These are phyloP conservation scores for Paracamarosporium sp. DNA, from an alignment of 2,329 filamentous ascomycete species.

Conservation along the genomic window DNA sequence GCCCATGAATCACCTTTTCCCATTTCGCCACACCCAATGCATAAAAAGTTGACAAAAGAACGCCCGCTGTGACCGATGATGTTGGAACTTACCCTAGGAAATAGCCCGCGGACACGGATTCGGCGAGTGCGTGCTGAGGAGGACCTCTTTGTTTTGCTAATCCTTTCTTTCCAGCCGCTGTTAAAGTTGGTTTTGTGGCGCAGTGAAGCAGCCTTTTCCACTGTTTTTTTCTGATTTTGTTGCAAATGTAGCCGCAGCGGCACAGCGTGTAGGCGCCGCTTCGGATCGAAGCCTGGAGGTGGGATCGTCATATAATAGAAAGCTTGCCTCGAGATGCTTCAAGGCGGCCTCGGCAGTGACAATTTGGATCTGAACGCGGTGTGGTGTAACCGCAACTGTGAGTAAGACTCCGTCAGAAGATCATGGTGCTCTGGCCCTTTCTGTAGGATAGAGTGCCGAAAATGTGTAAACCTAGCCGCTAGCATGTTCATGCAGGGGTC, in stretches of 20 bases:
- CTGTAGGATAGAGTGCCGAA: conserved; percentile 28
- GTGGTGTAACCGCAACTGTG: conserved; percentile 32
- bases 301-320: not conserved
- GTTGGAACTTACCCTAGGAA: not conserved
- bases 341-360: conserved; percentile 9
- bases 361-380: conserved; percentile 2
- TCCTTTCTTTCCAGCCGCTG: conserved; percentile 1
- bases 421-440: conserved; percentile 17
- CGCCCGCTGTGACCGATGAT: not conserved
- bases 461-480: conserved; percentile 38
- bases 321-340: not conserved
- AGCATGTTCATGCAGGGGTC: conserved; percentile 35
- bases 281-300: not conserved
- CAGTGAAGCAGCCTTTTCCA: conserved; percentile 25
- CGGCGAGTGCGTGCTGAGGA: not conserved
- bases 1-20: conserved; percentile 1
- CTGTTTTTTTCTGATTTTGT: conserved; percentile 33
- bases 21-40: conserved; percentile 6
- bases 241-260: not conserved
- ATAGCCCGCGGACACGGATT: not conserved
- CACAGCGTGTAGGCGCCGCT: not conserved
- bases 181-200: conserved; percentile 14
- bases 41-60: not conserved
- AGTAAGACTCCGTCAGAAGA: conserved; percentile 31
- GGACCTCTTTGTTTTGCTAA: not conserved